phyloP scores from a whole-genome alignment of 805 yeast genomes.

The Candida railenensis region DNA sequence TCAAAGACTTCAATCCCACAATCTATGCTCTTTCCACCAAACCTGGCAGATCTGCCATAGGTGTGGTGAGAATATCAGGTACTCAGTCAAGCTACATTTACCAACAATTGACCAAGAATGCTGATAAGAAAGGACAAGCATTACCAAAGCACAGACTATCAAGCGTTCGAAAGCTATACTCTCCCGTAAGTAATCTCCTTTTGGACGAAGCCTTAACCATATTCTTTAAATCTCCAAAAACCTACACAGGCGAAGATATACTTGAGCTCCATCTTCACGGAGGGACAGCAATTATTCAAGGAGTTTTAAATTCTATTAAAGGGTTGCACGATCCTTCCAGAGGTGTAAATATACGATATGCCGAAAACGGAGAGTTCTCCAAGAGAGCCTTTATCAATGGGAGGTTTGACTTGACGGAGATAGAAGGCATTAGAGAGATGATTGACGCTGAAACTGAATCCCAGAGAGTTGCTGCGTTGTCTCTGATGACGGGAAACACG shows the following conservation, averaged over 20 bases:
- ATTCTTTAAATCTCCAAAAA: constrained; percentile 67
- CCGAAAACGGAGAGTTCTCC: constrained; percentile 93
- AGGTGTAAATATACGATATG: constrained; percentile 60
- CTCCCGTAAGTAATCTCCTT: constrained; percentile 36
- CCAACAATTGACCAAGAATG: constrained; percentile 43
- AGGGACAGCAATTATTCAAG: constrained; percentile 77
- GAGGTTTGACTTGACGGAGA: constrained; percentile 79
- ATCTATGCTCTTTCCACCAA: constrained; percentile 90
- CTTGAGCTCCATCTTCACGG: constrained; percentile 94
- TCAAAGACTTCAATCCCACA: constrained; percentile 51
- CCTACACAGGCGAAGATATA: constrained; percentile 91
- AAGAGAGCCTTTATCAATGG: constrained; percentile 83
- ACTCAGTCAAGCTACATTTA: constrained; percentile 51
- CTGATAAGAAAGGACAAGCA: neutral
- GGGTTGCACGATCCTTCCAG: constrained; percentile 45
- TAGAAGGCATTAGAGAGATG: constrained; percentile 85
- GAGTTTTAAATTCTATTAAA: constrained; percentile 64
- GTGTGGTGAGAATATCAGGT: constrained; percentile 82
- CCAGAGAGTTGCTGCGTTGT: constrained; percentile 74
- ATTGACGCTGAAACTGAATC: constrained; percentile 93
- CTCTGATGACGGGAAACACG: constrained; percentile 70
- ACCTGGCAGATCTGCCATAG: constrained; percentile 80
- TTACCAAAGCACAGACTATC: constrained; percentile 55
- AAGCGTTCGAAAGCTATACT: constrained; percentile 54
- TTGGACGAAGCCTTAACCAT: constrained; percentile 78